Base-by-base conservation (phyloP, 2,329 filamentous ascomycete genomes). In the Botrytis hyacinthi region DNA sequence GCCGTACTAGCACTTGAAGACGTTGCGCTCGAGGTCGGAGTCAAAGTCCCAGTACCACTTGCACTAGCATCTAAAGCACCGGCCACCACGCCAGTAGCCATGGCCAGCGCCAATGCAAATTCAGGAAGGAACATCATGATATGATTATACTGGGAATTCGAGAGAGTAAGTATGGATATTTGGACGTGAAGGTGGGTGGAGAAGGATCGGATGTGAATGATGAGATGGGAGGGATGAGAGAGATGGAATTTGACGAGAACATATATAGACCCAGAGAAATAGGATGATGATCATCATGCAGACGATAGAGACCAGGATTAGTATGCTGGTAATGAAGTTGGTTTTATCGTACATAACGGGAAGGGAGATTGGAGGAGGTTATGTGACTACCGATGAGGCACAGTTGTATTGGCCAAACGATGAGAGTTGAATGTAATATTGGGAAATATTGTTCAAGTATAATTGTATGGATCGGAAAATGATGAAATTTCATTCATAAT, bases 341-440 rank as follows among this genome's bases (percentile, higher is more conserved):
- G 69, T 46, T 32, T 18, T 59, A 65, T 71, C 32, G n/a, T 65
- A 71, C 69, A 51, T 51, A 65, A 51, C 42, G 40, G 59, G 22
- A 62, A 26, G 18, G 8, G 9, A 29, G 5, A n/a, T 51, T 63
- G 7, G 6, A 29, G 3, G 14, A 44, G 29, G 9, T 16, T 69
- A 26, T 32, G 37, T 69, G 48, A 69, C 37, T 69, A 7, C n/a
- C 5, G 9, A 22, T 7, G 66, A 32, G 20, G 37, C 42, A 57
- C 66, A 42, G 29, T 26, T 57, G 35, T 42, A 68, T 18, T 22
- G n/a, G 3, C 9, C 57, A 37, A 57, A 10, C 10, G 2, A 69
- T 57, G 18, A 32, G 18, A n/a, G 9, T 44, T 22, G 18, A 32
- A 6, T 10, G 2, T 57, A 32, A 16, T 42, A 1, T 26, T 32